Percentiles rank a stretch among this genome's conserved stretches.
These are phyloP conservation scores for Aspergillus leporis DNA, from an alignment of 495 filamentous ascomycete species.

Conservation along the genomic window DNA sequence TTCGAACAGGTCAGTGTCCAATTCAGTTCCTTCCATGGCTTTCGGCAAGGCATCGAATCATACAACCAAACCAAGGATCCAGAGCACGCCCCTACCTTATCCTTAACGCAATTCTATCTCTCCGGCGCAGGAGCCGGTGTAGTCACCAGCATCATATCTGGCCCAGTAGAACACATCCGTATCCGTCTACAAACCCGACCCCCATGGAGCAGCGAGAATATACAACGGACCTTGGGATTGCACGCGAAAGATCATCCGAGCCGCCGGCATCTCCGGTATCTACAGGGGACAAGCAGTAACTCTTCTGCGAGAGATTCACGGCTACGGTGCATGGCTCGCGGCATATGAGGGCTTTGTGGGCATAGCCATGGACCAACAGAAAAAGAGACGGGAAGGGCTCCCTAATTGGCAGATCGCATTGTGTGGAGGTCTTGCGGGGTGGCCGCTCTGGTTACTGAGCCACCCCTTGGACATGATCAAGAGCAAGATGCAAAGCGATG, in stretches of 20 bases:
- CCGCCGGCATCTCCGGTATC: constrained; percentile 68
- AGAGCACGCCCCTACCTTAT: constrained; percentile 34
- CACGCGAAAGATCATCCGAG: constrained; percentile 61
- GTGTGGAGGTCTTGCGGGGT: constrained; percentile 55
- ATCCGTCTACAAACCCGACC: constrained; percentile 73
- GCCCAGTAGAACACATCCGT: constrained; percentile 84
- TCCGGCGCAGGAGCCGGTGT: constrained; percentile 80
- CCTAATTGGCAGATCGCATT: constrained; percentile 12
- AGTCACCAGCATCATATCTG: constrained; percentile 72
- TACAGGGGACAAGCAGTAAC: constrained; percentile 75
- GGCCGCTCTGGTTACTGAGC: constrained; percentile 77
- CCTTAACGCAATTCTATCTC: constrained; percentile 73
- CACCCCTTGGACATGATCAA: constrained; percentile 92
- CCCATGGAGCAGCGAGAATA: neutral
- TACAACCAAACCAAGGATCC: constrained; percentile 2
- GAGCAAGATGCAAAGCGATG: constrained; percentile 94
- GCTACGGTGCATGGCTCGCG: constrained; percentile 4
- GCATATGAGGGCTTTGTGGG: neutral
- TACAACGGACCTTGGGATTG: constrained; percentile 50
- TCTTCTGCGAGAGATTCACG: constrained; percentile 2
- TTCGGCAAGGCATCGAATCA: constrained; percentile 49
- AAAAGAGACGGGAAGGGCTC: constrained; percentile 1
- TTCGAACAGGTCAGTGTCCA: constrained; percentile 58
- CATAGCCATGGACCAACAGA: neutral
- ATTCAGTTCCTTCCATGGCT: constrained; percentile 82